A percentile compares a stretch with the other conserved stretches of the same genome.
Evolutionary conservation across 331 rosid genomes (phyloP).

Genomic region (Phaseolus coccineus): DNA sequence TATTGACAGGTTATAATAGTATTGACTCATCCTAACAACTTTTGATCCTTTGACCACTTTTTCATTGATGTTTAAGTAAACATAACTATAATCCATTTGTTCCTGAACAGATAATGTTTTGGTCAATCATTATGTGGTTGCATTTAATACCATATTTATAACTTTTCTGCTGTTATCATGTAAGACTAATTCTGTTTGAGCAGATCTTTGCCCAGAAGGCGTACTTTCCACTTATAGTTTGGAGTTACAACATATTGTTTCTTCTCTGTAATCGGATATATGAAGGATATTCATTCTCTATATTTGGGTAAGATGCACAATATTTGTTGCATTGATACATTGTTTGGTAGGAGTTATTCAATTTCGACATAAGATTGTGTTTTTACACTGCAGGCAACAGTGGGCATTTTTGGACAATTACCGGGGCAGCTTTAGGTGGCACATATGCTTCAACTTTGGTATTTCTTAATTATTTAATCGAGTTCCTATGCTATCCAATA

Average conservation of each 20-base stretch:
- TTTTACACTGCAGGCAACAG: constrained; percentile 58
- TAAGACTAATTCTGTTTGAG: constrained; percentile 46
- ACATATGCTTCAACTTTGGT: constrained; percentile 98
- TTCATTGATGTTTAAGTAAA: background rate
- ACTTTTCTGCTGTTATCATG: constrained; percentile 25
- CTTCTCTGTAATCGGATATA: constrained; percentile 89
- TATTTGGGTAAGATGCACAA: constrained; percentile 76
- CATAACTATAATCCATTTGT: background rate
- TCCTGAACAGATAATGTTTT: constrained; percentile 30
- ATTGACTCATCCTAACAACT: background rate
- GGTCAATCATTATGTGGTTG: constrained; percentile 23
- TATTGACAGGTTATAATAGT: background rate
- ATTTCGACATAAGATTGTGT: constrained; percentile 24
- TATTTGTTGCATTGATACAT: constrained; percentile 38
- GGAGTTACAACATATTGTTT: constrained; percentile 89
- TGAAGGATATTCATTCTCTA: constrained; percentile 89
- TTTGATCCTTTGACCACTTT: background rate
- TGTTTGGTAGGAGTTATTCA: constrained; percentile 5
- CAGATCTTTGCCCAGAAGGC: constrained; percentile 76
- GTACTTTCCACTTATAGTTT: constrained; percentile 66
- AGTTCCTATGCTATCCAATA: constrained; percentile 14
- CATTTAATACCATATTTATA: constrained; percentile 29
- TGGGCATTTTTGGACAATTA: constrained; percentile 81
- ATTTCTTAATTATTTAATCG: constrained; percentile 45
- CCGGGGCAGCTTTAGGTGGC: constrained; percentile 97